phyloP scores from a whole-genome alignment of 495 filamentous ascomycete genomes.

The Staphylotrichum tortipilum region DNA sequence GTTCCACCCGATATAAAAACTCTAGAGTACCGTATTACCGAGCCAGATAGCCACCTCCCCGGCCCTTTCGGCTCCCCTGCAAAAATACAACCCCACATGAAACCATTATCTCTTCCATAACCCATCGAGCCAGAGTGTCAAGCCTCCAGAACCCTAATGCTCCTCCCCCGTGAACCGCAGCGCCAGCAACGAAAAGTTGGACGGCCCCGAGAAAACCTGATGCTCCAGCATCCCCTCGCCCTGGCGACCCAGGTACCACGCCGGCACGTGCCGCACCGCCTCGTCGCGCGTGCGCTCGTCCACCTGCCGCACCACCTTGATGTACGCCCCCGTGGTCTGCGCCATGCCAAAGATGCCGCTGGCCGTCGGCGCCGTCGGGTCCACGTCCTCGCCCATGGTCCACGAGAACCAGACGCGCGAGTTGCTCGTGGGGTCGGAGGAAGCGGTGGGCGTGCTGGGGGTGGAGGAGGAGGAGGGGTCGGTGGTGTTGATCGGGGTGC shows the following conservation, averaged over 20 bases:
- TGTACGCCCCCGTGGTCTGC: neutral
- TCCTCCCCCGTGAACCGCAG: neutral
- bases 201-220: slow-evolving; percentile 26
- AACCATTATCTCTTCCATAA: neutral
- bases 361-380: neutral
- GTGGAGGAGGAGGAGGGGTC: neutral
- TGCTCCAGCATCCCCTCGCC: slow-evolving; percentile 11
- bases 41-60: too few relatives aligned
- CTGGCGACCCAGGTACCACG: slow-evolving; percentile 1
- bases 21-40: too few relatives aligned
- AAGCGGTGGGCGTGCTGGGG: neutral
- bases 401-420: slow-evolving; percentile 17
- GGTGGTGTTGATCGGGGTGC: slow-evolving; percentile 2
- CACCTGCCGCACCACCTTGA: slow-evolving; percentile 11
- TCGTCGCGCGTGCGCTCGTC: slow-evolving; percentile 4
- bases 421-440: neutral
- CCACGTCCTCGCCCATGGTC: slow-evolving; percentile 2
- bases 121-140: neutral
- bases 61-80: too few relatives aligned
- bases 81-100: too few relatives aligned
- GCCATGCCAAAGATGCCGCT: neutral
- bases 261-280: slow-evolving; percentile 5
- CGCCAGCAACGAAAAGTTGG: slow-evolving; percentile 21
- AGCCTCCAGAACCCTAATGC: neutral
- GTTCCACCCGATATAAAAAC: too few relatives aligned